These are phyloP conservation scores for Eurotiales sp. DNA, from an alignment of 2,329 filamentous ascomycete genomes.

Conservation along the genomic window DNA sequence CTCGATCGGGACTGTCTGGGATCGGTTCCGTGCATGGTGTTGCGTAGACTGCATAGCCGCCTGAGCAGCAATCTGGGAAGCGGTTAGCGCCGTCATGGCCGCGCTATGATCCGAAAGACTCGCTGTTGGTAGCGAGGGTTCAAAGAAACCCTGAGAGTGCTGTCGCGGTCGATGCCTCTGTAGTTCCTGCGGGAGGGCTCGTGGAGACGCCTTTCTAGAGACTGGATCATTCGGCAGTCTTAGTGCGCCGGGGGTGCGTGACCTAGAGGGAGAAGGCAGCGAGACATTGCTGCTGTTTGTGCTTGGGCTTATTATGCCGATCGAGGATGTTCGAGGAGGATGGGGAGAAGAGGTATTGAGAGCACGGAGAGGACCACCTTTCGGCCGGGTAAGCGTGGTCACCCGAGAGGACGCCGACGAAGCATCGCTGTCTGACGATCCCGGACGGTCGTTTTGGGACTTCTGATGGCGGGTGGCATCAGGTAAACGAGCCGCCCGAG, in stretches of 20 bases:
- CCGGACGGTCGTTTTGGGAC: constrained; percentile 26
- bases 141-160: constrained; percentile 66
- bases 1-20: constrained; percentile 49
- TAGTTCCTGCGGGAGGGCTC: constrained; percentile 33
- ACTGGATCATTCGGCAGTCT: constrained; percentile 10
- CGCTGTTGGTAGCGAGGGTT: constrained; percentile 59
- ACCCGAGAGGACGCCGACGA: constrained; percentile 44
- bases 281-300: constrained; percentile 33
- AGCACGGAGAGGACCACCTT: constrained; percentile 34
- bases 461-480: constrained; percentile 6
- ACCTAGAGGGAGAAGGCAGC: constrained; percentile 34
- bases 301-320: constrained; percentile 18
- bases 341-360: constrained; percentile 27
- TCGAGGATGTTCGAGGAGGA: constrained; percentile 26
- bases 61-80: constrained; percentile 64
- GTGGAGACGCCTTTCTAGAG: constrained; percentile 32
- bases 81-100: constrained; percentile 47
- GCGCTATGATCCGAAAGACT: constrained; percentile 40
- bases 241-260: constrained; percentile 27
- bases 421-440: constrained; percentile 42
- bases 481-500: constrained; percentile 8
- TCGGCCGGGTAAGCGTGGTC: constrained; percentile 40
- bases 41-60: constrained; percentile 55
- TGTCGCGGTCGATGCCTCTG: constrained; percentile 44
- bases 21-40: constrained; percentile 51